A percentile compares a stretch with the other conserved stretches of the same genome.
These are phyloP conservation scores for Eremothecium coryli DNA, from an alignment of 1,139 yeast genomes.

Conservation along the genomic window DNA sequence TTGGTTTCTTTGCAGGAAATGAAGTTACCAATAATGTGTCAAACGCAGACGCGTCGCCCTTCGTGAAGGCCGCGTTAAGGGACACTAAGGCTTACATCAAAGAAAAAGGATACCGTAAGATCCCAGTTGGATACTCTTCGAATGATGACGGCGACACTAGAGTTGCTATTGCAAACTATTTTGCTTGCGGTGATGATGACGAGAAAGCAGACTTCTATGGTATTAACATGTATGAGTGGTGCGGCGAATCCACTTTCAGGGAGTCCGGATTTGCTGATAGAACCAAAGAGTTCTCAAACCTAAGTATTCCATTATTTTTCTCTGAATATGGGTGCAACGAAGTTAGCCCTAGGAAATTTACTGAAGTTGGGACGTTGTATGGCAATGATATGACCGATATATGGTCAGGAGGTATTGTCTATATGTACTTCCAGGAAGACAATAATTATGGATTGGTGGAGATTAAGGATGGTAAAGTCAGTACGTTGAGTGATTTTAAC, in stretches of 20 bases:
- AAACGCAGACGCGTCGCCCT: slow-evolving; percentile 69
- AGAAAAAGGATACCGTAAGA: slow-evolving; percentile 48
- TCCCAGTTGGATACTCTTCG: slow-evolving; percentile 77
- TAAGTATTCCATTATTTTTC: slow-evolving; percentile 64
- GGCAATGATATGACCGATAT: slow-evolving; percentile 60
- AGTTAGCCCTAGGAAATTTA: slow-evolving; percentile 53
- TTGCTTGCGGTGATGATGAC: slow-evolving; percentile 60
- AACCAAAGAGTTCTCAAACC: slow-evolving; percentile 59
- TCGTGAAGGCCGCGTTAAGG: slow-evolving; percentile 73
- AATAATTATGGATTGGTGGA: slow-evolving; percentile 70
- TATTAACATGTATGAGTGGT: slow-evolving; percentile 94
- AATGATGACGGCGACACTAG: slow-evolving; percentile 65
- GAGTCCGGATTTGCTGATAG: slow-evolving; percentile 66
- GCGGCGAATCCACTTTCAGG: slow-evolving; percentile 61
- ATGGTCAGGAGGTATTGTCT: slow-evolving; percentile 84
- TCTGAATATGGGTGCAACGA: slow-evolving; percentile 77
- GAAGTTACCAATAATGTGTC: slow-evolving; percentile 62
- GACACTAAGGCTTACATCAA: slow-evolving; percentile 63
- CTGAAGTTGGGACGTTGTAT: slow-evolving; percentile 59
- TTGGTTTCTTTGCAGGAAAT: slow-evolving; percentile 77
- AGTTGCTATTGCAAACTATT: slow-evolving; percentile 62
- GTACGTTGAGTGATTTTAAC: slow-evolving; percentile 50
- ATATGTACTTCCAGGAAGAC: slow-evolving; percentile 70
- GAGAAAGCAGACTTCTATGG: slow-evolving; percentile 82
- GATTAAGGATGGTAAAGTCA: slow-evolving; percentile 42